Evolutionary conservation across 306 rosid species (phyloP).

Genomic region (Hippophae rhamnoides): DNA sequence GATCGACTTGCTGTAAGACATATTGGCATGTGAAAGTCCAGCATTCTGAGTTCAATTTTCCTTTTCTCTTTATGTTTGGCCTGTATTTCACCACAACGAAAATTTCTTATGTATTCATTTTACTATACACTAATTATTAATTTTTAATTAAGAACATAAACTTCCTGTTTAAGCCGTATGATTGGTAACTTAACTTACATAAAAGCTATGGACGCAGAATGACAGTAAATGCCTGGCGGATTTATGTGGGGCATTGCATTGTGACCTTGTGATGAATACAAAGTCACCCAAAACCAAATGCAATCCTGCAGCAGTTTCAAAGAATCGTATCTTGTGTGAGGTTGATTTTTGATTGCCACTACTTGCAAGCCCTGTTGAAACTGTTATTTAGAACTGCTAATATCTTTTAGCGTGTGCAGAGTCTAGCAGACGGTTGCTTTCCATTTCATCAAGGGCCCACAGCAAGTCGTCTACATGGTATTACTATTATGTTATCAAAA

Average conservation of each 20-base stretch:
- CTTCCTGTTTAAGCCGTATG: not conserved
- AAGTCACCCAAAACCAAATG: slow-evolving; percentile 67
- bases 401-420: slow-evolving; percentile 29
- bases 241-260: slow-evolving; percentile 90
- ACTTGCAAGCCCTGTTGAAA: slow-evolving; percentile 9
- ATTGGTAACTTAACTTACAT: not conserved
- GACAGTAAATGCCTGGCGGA: slow-evolving; percentile 86
- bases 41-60: no score
- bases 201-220: slow-evolving; percentile 37
- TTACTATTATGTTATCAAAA: not conserved
- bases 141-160: not conserved
- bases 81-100: no score
- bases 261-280: slow-evolving; percentile 49
- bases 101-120: no score
- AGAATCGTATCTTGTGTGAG: slow-evolving; percentile 84
- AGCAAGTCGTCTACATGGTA: slow-evolving; percentile 80
- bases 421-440: slow-evolving; percentile 75
- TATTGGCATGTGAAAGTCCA: no score
- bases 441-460: slow-evolving; percentile 58
- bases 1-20: no score
- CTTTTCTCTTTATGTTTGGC: no score
- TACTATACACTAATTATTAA: not conserved
- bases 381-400: not conserved
- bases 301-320: slow-evolving; percentile 69
- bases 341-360: slow-evolving; percentile 37